phyloP scores from a whole-genome alignment of 2,329 filamentous ascomycete genomes.

The Fusarium gaditjirri region DNA sequence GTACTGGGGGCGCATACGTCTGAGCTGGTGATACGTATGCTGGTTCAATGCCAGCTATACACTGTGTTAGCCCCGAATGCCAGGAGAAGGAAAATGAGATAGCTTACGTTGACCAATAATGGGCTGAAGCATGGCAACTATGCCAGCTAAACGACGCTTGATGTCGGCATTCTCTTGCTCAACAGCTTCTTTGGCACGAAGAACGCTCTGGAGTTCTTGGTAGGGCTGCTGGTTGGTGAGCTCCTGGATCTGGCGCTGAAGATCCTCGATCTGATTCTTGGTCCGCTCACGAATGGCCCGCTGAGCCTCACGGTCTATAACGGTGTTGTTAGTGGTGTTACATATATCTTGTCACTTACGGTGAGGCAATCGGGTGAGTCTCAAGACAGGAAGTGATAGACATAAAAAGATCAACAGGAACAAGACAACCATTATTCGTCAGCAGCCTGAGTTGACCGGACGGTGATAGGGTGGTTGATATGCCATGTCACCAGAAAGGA shows the following conservation, averaged over 20 bases:
- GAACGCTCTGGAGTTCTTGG: slow-evolving; percentile 80
- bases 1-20: slow-evolving; percentile 39
- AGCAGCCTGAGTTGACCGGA: neutral
- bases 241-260: slow-evolving; percentile 79
- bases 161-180: slow-evolving; percentile 85
- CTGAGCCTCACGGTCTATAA: slow-evolving; percentile 82
- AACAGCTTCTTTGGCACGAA: slow-evolving; percentile 80
- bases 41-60: slow-evolving; percentile 43
- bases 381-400: slow-evolving; percentile 4
- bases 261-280: slow-evolving; percentile 78
- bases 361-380: neutral
- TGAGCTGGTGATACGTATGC: slow-evolving; percentile 50
- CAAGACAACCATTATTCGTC: neutral
- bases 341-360: slow-evolving; percentile 10
- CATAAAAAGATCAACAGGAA: neutral
- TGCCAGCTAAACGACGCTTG: slow-evolving; percentile 71
- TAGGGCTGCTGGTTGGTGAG: slow-evolving; percentile 84
- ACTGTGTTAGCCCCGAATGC: neutral
- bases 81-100: neutral
- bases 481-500: neutral
- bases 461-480: neutral
- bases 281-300: slow-evolving; percentile 86
- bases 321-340: slow-evolving; percentile 29
- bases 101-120: slow-evolving; percentile 55
- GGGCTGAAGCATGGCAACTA: slow-evolving; percentile 73